phyloP scores from a whole-genome alignment of 2,329 filamentous ascomycete genomes.

The Fusarium veterinarium region DNA sequence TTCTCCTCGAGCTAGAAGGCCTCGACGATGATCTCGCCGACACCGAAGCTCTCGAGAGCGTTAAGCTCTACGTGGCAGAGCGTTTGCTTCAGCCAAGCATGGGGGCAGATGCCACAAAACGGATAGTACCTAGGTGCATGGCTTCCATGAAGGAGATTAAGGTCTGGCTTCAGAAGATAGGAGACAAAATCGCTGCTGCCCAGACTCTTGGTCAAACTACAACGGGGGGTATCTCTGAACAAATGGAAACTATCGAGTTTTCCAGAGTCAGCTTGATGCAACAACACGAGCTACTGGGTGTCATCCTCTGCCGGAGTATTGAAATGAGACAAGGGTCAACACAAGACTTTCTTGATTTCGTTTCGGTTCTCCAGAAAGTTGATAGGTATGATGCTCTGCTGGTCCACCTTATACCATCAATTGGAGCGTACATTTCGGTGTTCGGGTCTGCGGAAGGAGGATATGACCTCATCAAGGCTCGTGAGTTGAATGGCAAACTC shows the following conservation, averaged over 20 bases:
- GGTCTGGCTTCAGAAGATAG: conserved; percentile 78
- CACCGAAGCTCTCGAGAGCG: conserved; percentile 46
- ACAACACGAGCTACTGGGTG: conserved; percentile 88
- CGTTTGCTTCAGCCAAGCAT: conserved; percentile 49
- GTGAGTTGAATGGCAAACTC: conserved; percentile 76
- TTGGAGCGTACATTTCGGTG: conserved; percentile 80
- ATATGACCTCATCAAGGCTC: conserved; percentile 74
- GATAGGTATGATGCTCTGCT: conserved; percentile 80
- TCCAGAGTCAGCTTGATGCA: conserved; percentile 83
- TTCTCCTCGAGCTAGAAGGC: conserved; percentile 76
- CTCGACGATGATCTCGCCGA: conserved; percentile 65
- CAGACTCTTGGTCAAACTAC: conserved; percentile 74
- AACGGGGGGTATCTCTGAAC: conserved; percentile 64
- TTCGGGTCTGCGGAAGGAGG: conserved; percentile 83
- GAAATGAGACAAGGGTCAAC: conserved; percentile 77
- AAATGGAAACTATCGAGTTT: conserved; percentile 82
- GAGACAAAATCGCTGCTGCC: conserved; percentile 80
- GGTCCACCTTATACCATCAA: conserved; percentile 84
- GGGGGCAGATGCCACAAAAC: conserved; percentile 58
- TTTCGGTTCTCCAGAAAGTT: conserved; percentile 74
- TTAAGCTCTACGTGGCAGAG: conserved; percentile 51
- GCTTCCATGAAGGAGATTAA: conserved; percentile 81
- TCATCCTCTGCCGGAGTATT: conserved; percentile 83
- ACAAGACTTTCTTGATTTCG: conserved; percentile 78
- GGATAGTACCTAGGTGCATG: conserved; percentile 80